Conservation (phyloP, 1,139 yeast genomes). For the Yamadazyma songkhlaensis region DNA sequence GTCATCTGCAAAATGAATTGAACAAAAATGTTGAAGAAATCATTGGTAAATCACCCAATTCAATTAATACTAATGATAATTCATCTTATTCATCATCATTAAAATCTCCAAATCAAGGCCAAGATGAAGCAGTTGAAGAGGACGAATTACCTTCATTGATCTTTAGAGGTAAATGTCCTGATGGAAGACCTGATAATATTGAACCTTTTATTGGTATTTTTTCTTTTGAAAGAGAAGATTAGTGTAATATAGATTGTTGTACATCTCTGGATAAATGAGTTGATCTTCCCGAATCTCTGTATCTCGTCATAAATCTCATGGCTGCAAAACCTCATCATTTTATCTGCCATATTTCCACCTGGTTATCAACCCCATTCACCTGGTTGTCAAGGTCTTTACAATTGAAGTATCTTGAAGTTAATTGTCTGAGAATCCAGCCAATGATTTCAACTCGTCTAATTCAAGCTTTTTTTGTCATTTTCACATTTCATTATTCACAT, state of each 20-base stretch:
- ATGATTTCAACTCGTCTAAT: no score
- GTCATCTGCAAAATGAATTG: neutral
- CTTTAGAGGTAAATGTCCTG: conserved; percentile 53
- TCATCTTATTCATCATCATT: conserved; percentile 15
- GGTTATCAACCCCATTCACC: no score
- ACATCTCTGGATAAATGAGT: no score
- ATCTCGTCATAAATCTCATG: no score
- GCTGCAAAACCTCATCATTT: no score
- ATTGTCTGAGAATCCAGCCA: no score
- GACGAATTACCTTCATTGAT: conserved; percentile 46
- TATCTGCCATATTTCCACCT: no score
- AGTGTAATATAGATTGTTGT: conserved; percentile 2
- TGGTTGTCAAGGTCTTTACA: no score
- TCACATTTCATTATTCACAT: no score
- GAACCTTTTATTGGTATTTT: conserved; percentile 59
- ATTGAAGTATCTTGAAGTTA: no score
- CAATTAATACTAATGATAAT: conserved; percentile 14
- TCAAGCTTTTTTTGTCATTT: no score
- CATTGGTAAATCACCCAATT: conserved; percentile 13
- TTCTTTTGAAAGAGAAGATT: conserved; percentile 46
- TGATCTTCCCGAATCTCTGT: no score
- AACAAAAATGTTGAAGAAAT: conserved; percentile 8
- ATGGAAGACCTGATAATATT: conserved; percentile 50
- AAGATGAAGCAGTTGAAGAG: conserved; percentile 16
- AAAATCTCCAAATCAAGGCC: conserved; percentile 14